Base-by-base conservation (phyloP, 1,284 basidiomycete genomes). In the Sporisorium sorghi region DNA sequence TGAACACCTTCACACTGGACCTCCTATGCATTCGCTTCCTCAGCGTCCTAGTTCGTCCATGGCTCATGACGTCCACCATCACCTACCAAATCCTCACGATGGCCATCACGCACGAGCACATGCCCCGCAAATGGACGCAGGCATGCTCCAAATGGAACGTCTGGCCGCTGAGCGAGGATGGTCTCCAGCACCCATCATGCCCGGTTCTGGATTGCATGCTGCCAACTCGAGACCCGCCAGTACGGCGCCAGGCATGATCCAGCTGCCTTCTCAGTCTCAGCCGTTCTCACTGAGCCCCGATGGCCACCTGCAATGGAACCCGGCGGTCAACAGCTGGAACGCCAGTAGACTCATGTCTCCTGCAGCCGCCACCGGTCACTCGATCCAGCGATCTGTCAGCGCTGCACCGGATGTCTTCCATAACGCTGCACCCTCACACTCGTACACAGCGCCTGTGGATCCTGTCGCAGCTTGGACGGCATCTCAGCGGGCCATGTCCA, bases 121-220 rank as follows among this genome's bases (percentile, higher is more conserved):
- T 4, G 30, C 35, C 19, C 55, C 59, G 2, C 64, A 66, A n/a
- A 66, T 58, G 54, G 65, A 68, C 19, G 47, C 58, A 7, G 58
- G 65, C 21, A 65, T 77, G 69, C 54, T 68, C 30, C 53, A 68
- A 37, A 52, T 79, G 1, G 61, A 77, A 47, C 71, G 67, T 14
- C 65, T 73, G 30, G 67, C 72, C 6, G 68, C 76, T 9, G 73
- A 79, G 32, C 57, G 79, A 51, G 79, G 78, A 19, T 81, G 79
- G 79, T 81, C 79, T 30, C 79, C 79, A 3, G 79, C 78, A 1
- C 78, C 79, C 2, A 12, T 67, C 5, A 17, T 65, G 48, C 35
- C 43, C 21, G 54, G 50, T 28, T 21, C 64, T 8, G 19, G 32
- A 21, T 50, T 47, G 3, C 55, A 39, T 14, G 50, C 48, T 32